These are phyloP conservation scores for Apiotrichum domesticum DNA, from an alignment of 1,284 basidiomycete species.

Conservation along the genomic window DNA sequence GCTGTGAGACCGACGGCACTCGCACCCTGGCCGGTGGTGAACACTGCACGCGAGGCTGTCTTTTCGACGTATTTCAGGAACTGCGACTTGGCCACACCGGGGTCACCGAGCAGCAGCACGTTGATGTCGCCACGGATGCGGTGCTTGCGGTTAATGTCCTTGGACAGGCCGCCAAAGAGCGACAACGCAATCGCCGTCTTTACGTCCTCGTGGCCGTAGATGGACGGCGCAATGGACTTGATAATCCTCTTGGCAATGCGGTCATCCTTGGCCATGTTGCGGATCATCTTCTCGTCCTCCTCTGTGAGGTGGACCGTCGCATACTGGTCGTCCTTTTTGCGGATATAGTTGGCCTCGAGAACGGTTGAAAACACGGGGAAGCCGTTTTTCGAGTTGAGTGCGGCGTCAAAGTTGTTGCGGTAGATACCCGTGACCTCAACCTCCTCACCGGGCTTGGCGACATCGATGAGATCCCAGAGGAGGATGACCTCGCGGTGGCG, in stretches of 20 bases:
- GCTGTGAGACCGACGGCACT: conserved; percentile 97
- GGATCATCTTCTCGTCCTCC: conserved; percentile 91
- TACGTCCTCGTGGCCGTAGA: conserved; percentile 98
- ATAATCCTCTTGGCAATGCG: conserved; percentile 94
- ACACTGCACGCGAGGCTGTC: conserved; percentile 95
- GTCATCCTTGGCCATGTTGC: conserved; percentile 77
- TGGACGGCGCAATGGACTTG: conserved; percentile 97
- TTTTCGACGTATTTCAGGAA: conserved; percentile 99
- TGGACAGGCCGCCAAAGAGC: conserved; percentile 86
- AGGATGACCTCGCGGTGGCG: conserved; percentile 94
- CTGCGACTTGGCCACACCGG: conserved; percentile 97
- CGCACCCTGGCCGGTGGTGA: conserved; percentile 96
- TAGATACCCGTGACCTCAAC: conserved; percentile 97
- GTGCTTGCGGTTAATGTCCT: conserved; percentile 95
- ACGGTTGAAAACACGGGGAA: conserved; percentile 99
- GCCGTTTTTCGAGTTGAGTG: conserved; percentile 96
- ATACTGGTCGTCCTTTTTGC: conserved; percentile 90
- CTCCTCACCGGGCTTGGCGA: conserved; percentile 96
- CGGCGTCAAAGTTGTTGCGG: conserved; percentile 97
- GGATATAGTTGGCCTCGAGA: conserved; percentile 94
- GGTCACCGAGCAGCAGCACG: conserved; percentile 89
- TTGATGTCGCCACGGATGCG: conserved; percentile 97
- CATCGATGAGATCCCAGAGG: conserved; percentile 96
- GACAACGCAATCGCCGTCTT: conserved; percentile 95
- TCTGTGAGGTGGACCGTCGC: conserved; percentile 94